These are phyloP conservation scores for Oryza glumipatula DNA, from an alignment of 176 grass and related monocot species.

Conservation along the genomic window DNA sequence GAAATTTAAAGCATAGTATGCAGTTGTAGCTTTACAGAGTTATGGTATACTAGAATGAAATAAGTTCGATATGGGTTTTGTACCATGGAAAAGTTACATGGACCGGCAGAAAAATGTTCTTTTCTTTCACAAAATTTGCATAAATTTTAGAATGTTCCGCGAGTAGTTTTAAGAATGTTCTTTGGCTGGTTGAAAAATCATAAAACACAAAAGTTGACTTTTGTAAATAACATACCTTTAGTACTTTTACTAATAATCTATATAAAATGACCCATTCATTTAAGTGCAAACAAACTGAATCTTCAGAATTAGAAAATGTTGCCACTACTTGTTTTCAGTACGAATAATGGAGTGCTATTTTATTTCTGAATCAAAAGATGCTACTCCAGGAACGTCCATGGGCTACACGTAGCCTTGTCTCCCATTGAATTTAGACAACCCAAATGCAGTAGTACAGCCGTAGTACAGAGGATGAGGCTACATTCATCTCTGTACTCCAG, in stretches of 20 bases:
- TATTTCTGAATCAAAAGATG: background rate
- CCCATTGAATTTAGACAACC: background rate
- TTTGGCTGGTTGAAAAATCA: background rate
- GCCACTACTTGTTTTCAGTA: background rate
- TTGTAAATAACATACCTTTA: background rate
- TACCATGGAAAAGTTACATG: background rate
- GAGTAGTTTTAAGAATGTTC: background rate
- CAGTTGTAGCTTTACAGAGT: too few species aligned
- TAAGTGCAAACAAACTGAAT: background rate
- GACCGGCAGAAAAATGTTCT: background rate
- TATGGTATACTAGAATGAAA: background rate
- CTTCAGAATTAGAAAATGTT: background rate
- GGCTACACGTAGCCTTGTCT: conserved; percentile 1
- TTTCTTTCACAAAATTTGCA: background rate
- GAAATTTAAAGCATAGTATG: background rate
- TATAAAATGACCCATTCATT: background rate
- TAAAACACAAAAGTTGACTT: background rate
- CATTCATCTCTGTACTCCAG: background rate
- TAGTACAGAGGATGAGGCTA: conserved; percentile 19
- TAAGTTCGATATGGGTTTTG: background rate
- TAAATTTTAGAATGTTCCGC: background rate
- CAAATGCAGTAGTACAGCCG: conserved; percentile 34
- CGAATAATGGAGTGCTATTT: background rate
- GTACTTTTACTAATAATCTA: background rate
- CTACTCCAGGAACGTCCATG: background rate